Evolutionary conservation across 495 filamentous ascomycete genomes (phyloP).

Genomic region (Penicillium coprophilum): DNA sequence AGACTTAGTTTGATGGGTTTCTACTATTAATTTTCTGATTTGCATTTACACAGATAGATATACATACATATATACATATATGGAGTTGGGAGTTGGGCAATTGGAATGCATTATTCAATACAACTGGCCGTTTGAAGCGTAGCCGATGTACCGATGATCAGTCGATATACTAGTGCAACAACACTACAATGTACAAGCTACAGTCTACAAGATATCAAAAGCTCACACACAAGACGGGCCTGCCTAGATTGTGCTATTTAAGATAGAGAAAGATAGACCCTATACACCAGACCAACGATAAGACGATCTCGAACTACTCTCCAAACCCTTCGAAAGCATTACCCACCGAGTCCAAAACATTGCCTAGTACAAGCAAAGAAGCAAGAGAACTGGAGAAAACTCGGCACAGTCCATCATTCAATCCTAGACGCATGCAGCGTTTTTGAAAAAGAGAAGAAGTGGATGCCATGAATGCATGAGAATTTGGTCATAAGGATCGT

Average conservation of each 20-base stretch:
- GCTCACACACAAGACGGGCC: constrained; percentile 17
- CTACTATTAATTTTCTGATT: constrained; percentile 4
- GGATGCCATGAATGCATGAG: constrained; percentile 46
- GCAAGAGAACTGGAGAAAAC: neutral
- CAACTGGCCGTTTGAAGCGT: neutral
- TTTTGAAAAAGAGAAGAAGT: constrained; percentile 19
- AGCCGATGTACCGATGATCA: neutral
- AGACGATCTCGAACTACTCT: constrained; percentile 3
- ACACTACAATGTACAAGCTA: neutral
- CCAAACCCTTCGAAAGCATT: neutral
- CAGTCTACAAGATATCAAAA: neutral
- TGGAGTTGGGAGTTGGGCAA: constrained; percentile 7
- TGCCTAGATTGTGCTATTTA: constrained; percentile 27
- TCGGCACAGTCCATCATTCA: constrained; percentile 15
- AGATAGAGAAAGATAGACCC: constrained; percentile 22
- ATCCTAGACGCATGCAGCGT: constrained; percentile 11
- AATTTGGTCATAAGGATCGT: constrained; percentile 48
- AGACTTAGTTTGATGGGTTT: constrained; percentile 9
- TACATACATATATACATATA: constrained; percentile 12
- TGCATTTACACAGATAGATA: constrained; percentile 14
- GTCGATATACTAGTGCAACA: neutral
- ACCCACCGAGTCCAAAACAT: constrained; percentile 1
- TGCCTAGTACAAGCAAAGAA: constrained; percentile 4
- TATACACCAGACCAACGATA: neutral
- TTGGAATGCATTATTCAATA: constrained; percentile 6